A percentile compares a stretch with the other conserved stretches of the same genome.
phyloP scores from a whole-genome alignment of 2,329 filamentous ascomycete species.

The Chaetomium globosum region DNA sequence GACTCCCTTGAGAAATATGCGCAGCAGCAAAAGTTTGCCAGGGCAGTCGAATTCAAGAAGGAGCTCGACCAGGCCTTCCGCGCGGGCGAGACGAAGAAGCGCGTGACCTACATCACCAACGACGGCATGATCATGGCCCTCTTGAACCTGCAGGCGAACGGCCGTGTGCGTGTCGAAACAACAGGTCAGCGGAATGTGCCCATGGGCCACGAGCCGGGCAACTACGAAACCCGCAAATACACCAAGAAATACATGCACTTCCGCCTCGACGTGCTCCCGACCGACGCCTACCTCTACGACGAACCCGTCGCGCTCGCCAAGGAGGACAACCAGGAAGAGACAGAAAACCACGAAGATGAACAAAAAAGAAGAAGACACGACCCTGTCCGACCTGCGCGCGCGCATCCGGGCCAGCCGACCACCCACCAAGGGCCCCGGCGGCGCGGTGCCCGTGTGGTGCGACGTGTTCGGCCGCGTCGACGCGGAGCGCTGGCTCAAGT shows the following conservation, averaged over 20 bases:
- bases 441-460: conserved; percentile 70
- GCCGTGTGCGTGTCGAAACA: conserved; percentile 57
- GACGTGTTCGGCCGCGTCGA: conserved; percentile 67
- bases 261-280: conserved; percentile 61
- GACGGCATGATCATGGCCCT: conserved; percentile 70
- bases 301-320: conserved; percentile 38
- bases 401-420: conserved; percentile 43
- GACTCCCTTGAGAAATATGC: conserved; percentile 60
- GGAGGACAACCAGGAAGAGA: background rate
- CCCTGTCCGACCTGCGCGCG: conserved; percentile 41
- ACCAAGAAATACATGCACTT: conserved; percentile 68
- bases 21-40: conserved; percentile 56
- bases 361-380: conserved; percentile 36
- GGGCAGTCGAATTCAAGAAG: conserved; percentile 63
- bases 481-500: conserved; percentile 63
- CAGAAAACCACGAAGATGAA: background rate
- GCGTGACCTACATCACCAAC: conserved; percentile 58
- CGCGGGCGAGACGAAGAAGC: conserved; percentile 42
- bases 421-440: conserved; percentile 47
- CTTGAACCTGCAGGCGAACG: conserved; percentile 64
- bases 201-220: conserved; percentile 70
- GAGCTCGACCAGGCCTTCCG: conserved; percentile 61
- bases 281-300: conserved; percentile 59
- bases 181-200: conserved; percentile 63
- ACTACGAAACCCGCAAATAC: conserved; percentile 71